Base-by-base conservation (phyloP, 2,329 filamentous ascomycete species). In the Seiridium cupressi region DNA sequence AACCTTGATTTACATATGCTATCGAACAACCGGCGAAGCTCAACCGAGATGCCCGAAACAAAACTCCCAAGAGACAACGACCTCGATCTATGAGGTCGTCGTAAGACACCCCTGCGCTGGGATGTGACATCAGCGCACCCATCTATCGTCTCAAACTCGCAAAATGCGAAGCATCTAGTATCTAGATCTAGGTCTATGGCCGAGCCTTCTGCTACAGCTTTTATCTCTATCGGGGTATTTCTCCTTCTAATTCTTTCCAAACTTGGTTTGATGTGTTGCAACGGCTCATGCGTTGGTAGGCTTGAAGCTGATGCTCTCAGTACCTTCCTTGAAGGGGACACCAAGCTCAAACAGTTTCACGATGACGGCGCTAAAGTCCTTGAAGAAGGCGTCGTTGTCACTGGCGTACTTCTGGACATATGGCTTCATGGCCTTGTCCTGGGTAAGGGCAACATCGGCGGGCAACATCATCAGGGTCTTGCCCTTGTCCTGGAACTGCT, bases 381-480 rank as follows among this genome's bases (percentile, higher is more conserved):
- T 89, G 86, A 98, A 98, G 86, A 97, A 99, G 56, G 81, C 81
- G 60, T 93, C 90, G 76, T 91, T 92, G 78, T 97, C 92, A 82
- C 92, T 92, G 71, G 94, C 93, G 74, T 97, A 98, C 75, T 89
- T 87, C 77, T 96, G 88, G 36, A 94, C 91, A 70, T 85, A 88
- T 72, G 85, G 81, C 78, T 85, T 87, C 84, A 98, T 96, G 66
- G 82, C 82, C 85, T 94, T 94, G 80, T 98, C 94, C 80, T 93
- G 86, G 72, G 96, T 79, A 60, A 98, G 82, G 60, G 89, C 90
- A 79, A 96, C 88, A 73, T 99, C 94, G 65, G 92, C 90, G 57
- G 95, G 95, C 76, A 99, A 82, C 94, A 99, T 98, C 95, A 99
- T 98, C 69, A 98, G 81, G 47, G 84, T 84, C 85, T 96, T 93